Evolutionary conservation across 2,329 filamentous ascomycete species (phyloP), one percentile per base, ranked within the genome.

Genomic region (Trichoderma breve): DNA sequence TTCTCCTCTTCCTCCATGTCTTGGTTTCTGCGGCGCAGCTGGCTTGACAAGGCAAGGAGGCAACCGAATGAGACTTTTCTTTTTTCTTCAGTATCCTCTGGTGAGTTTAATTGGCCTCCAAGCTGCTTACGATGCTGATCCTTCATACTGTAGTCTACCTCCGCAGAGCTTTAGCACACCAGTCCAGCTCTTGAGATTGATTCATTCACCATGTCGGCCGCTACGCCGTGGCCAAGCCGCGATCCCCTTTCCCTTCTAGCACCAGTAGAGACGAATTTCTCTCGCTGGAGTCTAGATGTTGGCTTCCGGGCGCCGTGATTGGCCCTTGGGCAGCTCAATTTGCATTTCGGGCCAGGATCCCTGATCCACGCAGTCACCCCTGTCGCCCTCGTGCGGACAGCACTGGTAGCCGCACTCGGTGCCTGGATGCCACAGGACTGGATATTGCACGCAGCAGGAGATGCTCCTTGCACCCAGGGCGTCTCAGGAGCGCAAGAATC

Each of bases 361-460:
- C 71, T 68, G 51, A 53, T 34, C 68, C 68, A 24, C 69, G 68
- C 68, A 21, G 3, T 6, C 3, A n/a, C 24, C 64, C 64, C 26
- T 51, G 71, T 63, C 62, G 26, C 21, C 57, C 71, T 72, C 71
- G 71, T 72, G 71, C 71, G 63, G 64, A 72, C 43, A 69, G 63
- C 57, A 69, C 43, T 72, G 63, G 70, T 39, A 62, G 43, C 60
- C 32, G 34, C 28, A 60, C 9, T 60, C 18, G 30, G 26, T 67
- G 43, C 34, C 43, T 43, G 39, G 39, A 34, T 58, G 57, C 39
- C 34, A 65, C 51, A 63, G 55, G 8, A 32, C n/a, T 21, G 57
- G n/a, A 34, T 47, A 47, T 30, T 55, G 64, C 51, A 57, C 39
- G 30, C 43, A 67, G 63, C 60, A 63, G 61, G 58, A 63, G 58